Evolutionary conservation across 2,329 filamentous ascomycete species (phyloP).

Genomic region (Chaetomium sp.): DNA sequence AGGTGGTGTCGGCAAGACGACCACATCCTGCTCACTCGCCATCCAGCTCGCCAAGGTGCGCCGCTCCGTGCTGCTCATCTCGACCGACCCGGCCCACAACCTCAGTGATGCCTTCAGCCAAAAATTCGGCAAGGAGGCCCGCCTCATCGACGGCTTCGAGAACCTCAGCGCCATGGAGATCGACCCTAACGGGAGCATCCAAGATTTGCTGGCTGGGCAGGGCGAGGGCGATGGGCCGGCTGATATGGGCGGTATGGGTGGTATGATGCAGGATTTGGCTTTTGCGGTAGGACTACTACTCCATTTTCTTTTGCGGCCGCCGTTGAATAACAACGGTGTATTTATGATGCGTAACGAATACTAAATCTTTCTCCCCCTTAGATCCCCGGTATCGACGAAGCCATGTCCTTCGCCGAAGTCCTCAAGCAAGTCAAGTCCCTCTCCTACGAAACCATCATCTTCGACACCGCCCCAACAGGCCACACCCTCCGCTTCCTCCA

Average conservation of each 20-base stretch:
- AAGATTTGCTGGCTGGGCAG: slow-evolving; percentile 77
- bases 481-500: slow-evolving; percentile 98
- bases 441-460: slow-evolving; percentile 98
- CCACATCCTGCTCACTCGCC: slow-evolving; percentile 96
- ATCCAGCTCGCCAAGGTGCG: slow-evolving; percentile 95
- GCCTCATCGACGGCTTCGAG: slow-evolving; percentile 82
- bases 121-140: slow-evolving; percentile 98
- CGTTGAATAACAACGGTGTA: not conserved
- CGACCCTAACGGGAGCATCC: slow-evolving; percentile 95
- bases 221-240: slow-evolving; percentile 58
- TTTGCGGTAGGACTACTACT: slow-evolving; percentile 67
- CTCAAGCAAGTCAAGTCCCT: slow-evolving; percentile 98
- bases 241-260: slow-evolving; percentile 65
- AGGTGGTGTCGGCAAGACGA: slow-evolving; percentile 97
- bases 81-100: slow-evolving; percentile 97
- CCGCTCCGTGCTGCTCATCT: slow-evolving; percentile 94
- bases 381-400: slow-evolving; percentile 98
- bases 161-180: slow-evolving; percentile 99
- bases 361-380: slow-evolving; percentile 31
- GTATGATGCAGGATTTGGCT: slow-evolving; percentile 98
- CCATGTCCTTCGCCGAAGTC: slow-evolving; percentile 99
- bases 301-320: not conserved
- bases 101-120: slow-evolving; percentile 95
- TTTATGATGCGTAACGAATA: not conserved
- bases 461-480: slow-evolving; percentile 95